Conservation (phyloP, 768 basidiomycete genomes). For the Hydnomerulius pinastri region DNA sequence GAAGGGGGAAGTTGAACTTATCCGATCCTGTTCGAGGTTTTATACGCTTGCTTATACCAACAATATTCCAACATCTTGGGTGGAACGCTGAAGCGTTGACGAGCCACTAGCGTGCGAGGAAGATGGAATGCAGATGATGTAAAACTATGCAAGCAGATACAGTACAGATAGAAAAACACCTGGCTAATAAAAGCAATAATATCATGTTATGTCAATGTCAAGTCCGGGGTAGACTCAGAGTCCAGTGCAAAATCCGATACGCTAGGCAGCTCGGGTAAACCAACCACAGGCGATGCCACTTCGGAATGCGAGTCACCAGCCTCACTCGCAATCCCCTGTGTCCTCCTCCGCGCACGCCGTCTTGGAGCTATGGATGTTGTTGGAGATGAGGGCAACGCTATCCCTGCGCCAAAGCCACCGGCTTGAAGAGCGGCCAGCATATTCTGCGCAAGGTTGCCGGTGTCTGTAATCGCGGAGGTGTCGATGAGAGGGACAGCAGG, state of each 20-base stretch:
- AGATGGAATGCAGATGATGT: conserved; percentile 17
- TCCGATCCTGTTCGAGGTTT: not conserved
- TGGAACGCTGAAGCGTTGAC: not conserved
- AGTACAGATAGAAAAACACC: conserved; percentile 32
- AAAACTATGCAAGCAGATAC: conserved; percentile 33
- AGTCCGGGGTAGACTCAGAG: conserved; percentile 25
- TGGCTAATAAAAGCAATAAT: conserved; percentile 23
- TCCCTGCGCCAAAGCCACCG: conserved; percentile 56
- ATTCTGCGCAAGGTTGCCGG: conserved; percentile 63
- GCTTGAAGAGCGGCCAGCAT: conserved; percentile 77
- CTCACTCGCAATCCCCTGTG: conserved; percentile 39
- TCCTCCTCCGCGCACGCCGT: conserved; percentile 29
- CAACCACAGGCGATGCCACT: conserved; percentile 24
- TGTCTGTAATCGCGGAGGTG: conserved; percentile 33
- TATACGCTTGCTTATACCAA: too few species aligned
- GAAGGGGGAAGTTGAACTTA: not conserved
- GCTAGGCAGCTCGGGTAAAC: conserved; percentile 26
- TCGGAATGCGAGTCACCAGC: conserved; percentile 32
- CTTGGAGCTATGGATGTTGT: conserved; percentile 38
- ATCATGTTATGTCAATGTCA: conserved; percentile 18
- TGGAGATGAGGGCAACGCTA: conserved; percentile 51
- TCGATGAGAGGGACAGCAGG: conserved; percentile 16
- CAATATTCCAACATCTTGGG: conserved; percentile 15
- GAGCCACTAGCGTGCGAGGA: not conserved
- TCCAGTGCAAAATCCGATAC: conserved; percentile 31